Percentiles rank a stretch among this genome's conserved stretches.
Evolutionary conservation across 371 early-diverging fungal species (phyloP).

Genomic region (Phascolomyces articulosus): DNA sequence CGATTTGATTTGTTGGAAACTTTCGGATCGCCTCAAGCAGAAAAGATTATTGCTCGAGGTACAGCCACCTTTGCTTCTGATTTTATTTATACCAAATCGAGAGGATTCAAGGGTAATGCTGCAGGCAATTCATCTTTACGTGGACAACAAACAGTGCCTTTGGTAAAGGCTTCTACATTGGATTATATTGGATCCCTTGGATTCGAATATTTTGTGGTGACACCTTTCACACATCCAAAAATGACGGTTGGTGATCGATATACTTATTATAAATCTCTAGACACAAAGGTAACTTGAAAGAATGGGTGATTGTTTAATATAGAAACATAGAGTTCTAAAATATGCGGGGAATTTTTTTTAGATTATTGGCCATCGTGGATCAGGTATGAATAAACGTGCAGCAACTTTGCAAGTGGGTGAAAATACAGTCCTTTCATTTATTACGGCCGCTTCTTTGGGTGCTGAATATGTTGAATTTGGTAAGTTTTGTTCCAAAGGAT

Average conservation of each 20-base stretch:
- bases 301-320: background rate
- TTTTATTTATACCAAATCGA: constrained; percentile 41
- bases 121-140: constrained; percentile 39
- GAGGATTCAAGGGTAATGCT: constrained; percentile 41
- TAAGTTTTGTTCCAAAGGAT: constrained; percentile 16
- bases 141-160: constrained; percentile 60
- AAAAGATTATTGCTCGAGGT: constrained; percentile 60
- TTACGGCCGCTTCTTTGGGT: constrained; percentile 85
- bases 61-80: constrained; percentile 60
- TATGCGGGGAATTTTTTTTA: constrained; percentile 11
- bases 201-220: constrained; percentile 69
- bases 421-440: constrained; percentile 93
- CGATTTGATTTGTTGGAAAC: constrained; percentile 71
- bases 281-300: constrained; percentile 50
- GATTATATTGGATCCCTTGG: constrained; percentile 65
- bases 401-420: constrained; percentile 84
- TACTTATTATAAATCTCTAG: constrained; percentile 68
- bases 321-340: background rate
- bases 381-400: constrained; percentile 82
- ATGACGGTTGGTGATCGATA: constrained; percentile 60
- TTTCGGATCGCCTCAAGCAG: constrained; percentile 45
- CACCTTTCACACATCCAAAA: constrained; percentile 67
- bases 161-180: constrained; percentile 56
- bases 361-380: constrained; percentile 96
- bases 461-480: constrained; percentile 95